Percentiles rank a stretch among this genome's conserved stretches.
These are phyloP conservation scores for Lasiodiplodia gonubiensis DNA, from an alignment of 2,329 filamentous ascomycete genomes.

Conservation along the genomic window DNA sequence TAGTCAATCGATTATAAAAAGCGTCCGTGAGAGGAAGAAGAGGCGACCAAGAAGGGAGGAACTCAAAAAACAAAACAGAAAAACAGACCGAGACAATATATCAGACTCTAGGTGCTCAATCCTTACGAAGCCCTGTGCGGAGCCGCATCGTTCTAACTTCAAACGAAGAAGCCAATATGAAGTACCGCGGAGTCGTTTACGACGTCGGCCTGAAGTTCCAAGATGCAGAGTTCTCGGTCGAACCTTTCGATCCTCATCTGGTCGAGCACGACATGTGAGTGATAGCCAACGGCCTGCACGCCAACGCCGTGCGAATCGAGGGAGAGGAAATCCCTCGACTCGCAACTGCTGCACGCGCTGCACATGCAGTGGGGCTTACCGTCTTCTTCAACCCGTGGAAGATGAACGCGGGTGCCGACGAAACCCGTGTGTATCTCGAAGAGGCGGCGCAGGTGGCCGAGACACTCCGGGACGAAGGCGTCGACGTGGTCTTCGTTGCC, in stretches of 20 bases:
- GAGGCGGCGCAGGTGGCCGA: not conserved
- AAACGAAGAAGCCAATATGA: not conserved
- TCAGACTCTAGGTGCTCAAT: not conserved
- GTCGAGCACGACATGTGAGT: not conserved
- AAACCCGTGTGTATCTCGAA: not conserved
- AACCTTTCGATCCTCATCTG: not conserved
- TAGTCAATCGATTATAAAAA: not conserved
- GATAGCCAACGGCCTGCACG: not conserved
- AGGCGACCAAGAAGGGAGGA: not conserved
- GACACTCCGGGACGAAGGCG: not conserved
- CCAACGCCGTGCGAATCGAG: not conserved
- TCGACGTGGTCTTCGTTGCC: not conserved
- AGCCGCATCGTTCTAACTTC: not conserved
- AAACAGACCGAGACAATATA: not conserved
- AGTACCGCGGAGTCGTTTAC: constrained; percentile 3
- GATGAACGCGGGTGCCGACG: not conserved
- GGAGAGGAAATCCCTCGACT: not conserved
- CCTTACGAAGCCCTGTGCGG: not conserved
- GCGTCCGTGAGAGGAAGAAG: not conserved
- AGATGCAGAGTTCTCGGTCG: not conserved
- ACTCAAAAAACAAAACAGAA: not conserved
- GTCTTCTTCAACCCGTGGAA: constrained; percentile 7
- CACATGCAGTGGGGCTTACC: not conserved
- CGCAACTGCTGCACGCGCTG: not conserved
- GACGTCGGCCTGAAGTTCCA: not conserved